phyloP scores from a whole-genome alignment of 805 yeast species.

The Ogataea minuta region DNA sequence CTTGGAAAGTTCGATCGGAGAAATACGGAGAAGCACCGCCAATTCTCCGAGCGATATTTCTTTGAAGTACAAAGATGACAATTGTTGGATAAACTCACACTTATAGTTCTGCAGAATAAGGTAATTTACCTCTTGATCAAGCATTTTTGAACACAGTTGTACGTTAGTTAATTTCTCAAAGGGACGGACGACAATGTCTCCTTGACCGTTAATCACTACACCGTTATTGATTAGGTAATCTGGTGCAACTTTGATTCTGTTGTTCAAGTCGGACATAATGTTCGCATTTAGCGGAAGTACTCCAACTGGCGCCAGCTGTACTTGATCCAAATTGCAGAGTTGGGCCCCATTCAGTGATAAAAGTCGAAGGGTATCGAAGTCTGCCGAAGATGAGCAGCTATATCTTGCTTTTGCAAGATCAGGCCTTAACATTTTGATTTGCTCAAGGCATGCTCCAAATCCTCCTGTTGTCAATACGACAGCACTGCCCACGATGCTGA shows the following conservation, averaged over 20 bases:
- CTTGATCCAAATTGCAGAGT: conserved; percentile 55
- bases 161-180: conserved; percentile 5
- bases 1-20: neutral
- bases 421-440: conserved; percentile 48
- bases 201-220: conserved; percentile 8
- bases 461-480: conserved; percentile 67
- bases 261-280: neutral
- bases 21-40: neutral
- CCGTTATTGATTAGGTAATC: conserved; percentile 10
- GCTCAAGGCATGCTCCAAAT: conserved; percentile 55
- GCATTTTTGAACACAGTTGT: conserved; percentile 12
- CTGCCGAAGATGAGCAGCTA: conserved; percentile 46
- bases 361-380: conserved; percentile 59
- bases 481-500: conserved; percentile 41
- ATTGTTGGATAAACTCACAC: neutral
- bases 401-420: conserved; percentile 52
- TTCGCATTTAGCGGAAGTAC: conserved; percentile 43
- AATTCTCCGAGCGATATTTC: neutral
- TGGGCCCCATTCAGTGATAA: conserved; percentile 47
- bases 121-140: conserved; percentile 6
- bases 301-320: conserved; percentile 65
- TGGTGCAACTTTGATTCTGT: conserved; percentile 7
- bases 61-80: neutral
- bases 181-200: conserved; percentile 11
- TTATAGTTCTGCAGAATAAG: conserved; percentile 9